Conservation (phyloP, 2,329 filamentous ascomycete genomes). For the Phaeosphaeria sp. region DNA sequence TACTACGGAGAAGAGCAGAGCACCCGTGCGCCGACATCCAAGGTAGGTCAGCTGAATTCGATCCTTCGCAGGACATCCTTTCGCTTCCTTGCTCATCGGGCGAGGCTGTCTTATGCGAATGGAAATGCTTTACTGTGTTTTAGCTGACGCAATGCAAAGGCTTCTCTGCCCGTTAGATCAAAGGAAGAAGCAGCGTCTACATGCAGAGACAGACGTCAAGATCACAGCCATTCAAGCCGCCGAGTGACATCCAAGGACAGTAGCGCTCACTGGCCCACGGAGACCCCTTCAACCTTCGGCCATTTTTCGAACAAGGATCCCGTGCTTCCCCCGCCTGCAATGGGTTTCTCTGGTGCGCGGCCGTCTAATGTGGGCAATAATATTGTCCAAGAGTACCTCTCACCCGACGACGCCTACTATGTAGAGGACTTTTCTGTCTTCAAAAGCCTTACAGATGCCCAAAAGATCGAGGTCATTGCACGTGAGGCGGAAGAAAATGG, state of each 20-base stretch:
- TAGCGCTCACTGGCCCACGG: background rate
- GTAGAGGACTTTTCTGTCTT: conserved; percentile 37
- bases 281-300: background rate
- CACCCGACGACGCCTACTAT: conserved; percentile 36
- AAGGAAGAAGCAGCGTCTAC: background rate
- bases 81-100: no score
- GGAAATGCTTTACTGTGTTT: background rate
- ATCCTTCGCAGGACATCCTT: background rate
- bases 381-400: conserved; percentile 46
- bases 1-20: conserved; percentile 9
- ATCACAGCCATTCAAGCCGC: background rate
- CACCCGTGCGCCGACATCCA: background rate
- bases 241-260: background rate
- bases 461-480: conserved; percentile 60
- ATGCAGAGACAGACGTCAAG: background rate
- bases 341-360: conserved; percentile 27
- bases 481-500: conserved; percentile 66
- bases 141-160: background rate
- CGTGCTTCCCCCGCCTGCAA: conserved; percentile 6
- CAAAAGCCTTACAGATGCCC: conserved; percentile 38
- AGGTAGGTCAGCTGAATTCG: background rate
- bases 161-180: background rate
- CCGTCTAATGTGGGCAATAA: conserved; percentile 33
- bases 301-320: background rate
- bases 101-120: no score